Base-by-base conservation (phyloP, 129 eudicot species). In the Flaveria brownii region DNA sequence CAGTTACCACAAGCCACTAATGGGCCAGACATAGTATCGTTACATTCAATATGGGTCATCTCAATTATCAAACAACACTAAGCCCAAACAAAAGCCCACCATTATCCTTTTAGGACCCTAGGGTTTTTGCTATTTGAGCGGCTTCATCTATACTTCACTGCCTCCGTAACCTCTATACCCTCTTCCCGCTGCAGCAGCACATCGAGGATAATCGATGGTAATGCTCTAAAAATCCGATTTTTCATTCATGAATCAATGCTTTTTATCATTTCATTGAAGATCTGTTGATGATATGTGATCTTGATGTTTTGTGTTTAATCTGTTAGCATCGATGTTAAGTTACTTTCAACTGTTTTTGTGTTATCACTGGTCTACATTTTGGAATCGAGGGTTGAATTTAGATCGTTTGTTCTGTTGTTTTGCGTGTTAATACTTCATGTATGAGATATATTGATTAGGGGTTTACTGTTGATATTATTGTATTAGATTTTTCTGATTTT, bases 121-220 rank as follows among this genome's bases (percentile, higher is more conserved):
- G 83, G 83, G 83, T 79, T 79, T 79, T 8, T 50, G 77, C 67
- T 79, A 79, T 79, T 6, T 79, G 67, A 79, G 8, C 49, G 46
- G 68, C 33, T 72, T 41, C 78, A 1, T 73, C 26, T 36, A 23
- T 59, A 28, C 42, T 43, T 70, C 47, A 12, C 79, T n/a, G 69
- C 62, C 74, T 80, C 83, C 23, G 50, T 45, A 8, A 45, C 50
- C 50, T 45, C 50, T 10, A 45, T 8, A 75, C 64, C 50, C 13
- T 45, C 50, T 45, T 9, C 28, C 70, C 22, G 14, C 36, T 43
- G 16, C 60, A 33, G 74, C 77, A 64, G 69, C 78, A 25, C 73
- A 30, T 71, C 60, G 65, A 50, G 20, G 56, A 62, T 6, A 25
- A 39, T 22, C 57, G 49, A 79, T 79, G 83, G 83, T 79, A 79